Evolutionary conservation across 352 stramenopile species (phyloP).

Genomic region (Bremia lactucae): DNA sequence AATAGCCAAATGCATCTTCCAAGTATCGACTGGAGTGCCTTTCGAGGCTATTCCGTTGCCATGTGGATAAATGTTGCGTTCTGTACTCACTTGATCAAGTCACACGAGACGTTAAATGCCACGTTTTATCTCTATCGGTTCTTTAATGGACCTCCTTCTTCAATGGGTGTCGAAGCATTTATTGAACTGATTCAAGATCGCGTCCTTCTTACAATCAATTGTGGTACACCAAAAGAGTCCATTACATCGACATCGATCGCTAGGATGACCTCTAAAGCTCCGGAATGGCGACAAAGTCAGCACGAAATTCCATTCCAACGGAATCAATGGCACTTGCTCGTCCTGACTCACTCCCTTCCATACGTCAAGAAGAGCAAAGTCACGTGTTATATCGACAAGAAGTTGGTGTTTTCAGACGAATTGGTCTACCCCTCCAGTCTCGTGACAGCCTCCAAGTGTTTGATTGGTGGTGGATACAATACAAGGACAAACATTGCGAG

Average conservation of each 20-base stretch:
- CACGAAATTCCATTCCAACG: slow-evolving; percentile 23
- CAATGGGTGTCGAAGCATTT: slow-evolving; percentile 62
- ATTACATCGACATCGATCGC: slow-evolving; percentile 27
- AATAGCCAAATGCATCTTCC: slow-evolving; percentile 65
- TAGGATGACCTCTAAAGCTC: slow-evolving; percentile 12
- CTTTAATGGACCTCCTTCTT: slow-evolving; percentile 49
- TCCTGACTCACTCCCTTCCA: slow-evolving; percentile 66
- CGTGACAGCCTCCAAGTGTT: slow-evolving; percentile 65
- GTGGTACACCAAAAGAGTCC: slow-evolving; percentile 31
- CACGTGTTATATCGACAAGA: slow-evolving; percentile 54
- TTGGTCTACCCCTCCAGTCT: slow-evolving; percentile 67
- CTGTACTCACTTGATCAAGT: slow-evolving; percentile 4
- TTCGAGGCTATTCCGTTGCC: slow-evolving; percentile 69
- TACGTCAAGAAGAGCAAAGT: slow-evolving; percentile 84
- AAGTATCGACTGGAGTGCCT: slow-evolving; percentile 66
- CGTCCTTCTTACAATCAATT: slow-evolving; percentile 42
- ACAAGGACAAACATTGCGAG: slow-evolving; percentile 40
- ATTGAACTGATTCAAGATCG: slow-evolving; percentile 34
- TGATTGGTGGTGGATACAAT: slow-evolving; percentile 40
- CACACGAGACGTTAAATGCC: slow-evolving; percentile 15
- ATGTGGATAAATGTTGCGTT: slow-evolving; percentile 63
- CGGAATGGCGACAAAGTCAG: slow-evolving; percentile 59
- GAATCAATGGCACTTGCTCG: slow-evolving; percentile 58
- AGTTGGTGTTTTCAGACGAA: slow-evolving; percentile 57
- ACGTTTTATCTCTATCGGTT: slow-evolving; percentile 71